phyloP scores from a whole-genome alignment of 1,139 yeast genomes.

The Pneumocystis wakefieldiae region DNA sequence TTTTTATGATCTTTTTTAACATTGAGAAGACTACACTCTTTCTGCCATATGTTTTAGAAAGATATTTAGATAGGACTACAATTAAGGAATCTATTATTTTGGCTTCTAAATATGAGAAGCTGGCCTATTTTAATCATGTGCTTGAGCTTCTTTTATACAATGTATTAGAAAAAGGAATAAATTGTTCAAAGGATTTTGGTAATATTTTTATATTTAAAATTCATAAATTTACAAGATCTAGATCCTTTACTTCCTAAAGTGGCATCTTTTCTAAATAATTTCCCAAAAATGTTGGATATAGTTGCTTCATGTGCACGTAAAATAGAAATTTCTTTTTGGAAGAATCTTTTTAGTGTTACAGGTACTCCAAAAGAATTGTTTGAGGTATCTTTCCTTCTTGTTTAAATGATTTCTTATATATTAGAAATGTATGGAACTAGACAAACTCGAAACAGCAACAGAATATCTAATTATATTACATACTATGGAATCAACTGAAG shows the following conservation, averaged over 20 bases:
- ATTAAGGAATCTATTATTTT: constrained; percentile 20
- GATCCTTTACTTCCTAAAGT: constrained; percentile 15
- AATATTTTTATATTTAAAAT: constrained; percentile 3
- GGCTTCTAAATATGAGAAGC: constrained; percentile 28
- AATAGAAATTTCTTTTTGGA: constrained; percentile 52
- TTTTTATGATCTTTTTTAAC: constrained; percentile 18
- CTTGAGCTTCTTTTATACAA: constrained; percentile 33
- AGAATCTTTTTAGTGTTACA: constrained; percentile 31
- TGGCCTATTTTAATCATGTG: constrained; percentile 36
- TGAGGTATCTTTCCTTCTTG: constrained; percentile 14
- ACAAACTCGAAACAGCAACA: constrained; percentile 28
- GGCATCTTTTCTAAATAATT: constrained; percentile 21
- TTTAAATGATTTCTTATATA: neutral
- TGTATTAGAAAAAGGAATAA: constrained; percentile 22
- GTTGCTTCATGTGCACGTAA: constrained; percentile 48
- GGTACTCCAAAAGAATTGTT: constrained; percentile 29
- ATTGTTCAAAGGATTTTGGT: constrained; percentile 12
- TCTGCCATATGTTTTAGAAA: constrained; percentile 17
- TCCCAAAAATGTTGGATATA: constrained; percentile 32
- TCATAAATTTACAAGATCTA: constrained; percentile 16
- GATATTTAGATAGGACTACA: constrained; percentile 19
- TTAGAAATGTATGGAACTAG: constrained; percentile 21
- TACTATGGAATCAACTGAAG: constrained; percentile 15
- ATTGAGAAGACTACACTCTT: constrained; percentile 24
- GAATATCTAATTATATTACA: constrained; percentile 30